Evolutionary conservation across 78 protist species (phyloP), one percentile per base, ranked within the genome.

Genomic region (Dictyostelium citrinum): DNA sequence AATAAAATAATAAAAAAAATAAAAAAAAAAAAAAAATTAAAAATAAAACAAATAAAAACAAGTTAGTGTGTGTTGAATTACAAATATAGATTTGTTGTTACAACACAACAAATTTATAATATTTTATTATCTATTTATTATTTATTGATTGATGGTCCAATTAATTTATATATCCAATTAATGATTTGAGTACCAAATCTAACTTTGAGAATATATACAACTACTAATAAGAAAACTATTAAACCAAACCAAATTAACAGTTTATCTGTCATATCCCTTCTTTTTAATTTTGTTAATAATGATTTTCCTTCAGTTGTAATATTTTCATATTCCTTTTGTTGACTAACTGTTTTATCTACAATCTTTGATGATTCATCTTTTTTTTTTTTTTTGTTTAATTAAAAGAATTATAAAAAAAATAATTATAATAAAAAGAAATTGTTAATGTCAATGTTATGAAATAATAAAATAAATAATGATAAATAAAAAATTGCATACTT

Each of bases 241-340:
- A 86, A 22, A 16, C 82, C 92, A 76, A 86, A 86, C 43, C 46
- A 86, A 49, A 86, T 86, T 31, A 86, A 45, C 6, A 77, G n/a
- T 24, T 61, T 74, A 64, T 86, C 92, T 8, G 84, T 86, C 80
- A 74, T 51, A 77, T 86, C 92, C 64, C 92, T 74, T 35, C 92
- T 79, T 31, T 77, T 86, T n/a, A 86, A 35, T 27, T 86, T 86
- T 11, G 83, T 86, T 24, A 86, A 16, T 20, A 75, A 41, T 29
- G 84, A 76, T n/a, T 86, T 86, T n/a, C 76, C 74, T 37, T 86
- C 92, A 3, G 84, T 61, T 14, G 92, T 77, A 11, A 20, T 74
- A 8, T 20, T 20, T 24, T 60, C 74, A 77, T 86, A 86, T 64
- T 86, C 92, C 22, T 64, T 74, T 49, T 74, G 84, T 77, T 86